Evolutionary conservation across 495 filamentous ascomycete species (phyloP), one percentile per base, ranked within the genome.

Genomic region (Xylaria telfairii): DNA sequence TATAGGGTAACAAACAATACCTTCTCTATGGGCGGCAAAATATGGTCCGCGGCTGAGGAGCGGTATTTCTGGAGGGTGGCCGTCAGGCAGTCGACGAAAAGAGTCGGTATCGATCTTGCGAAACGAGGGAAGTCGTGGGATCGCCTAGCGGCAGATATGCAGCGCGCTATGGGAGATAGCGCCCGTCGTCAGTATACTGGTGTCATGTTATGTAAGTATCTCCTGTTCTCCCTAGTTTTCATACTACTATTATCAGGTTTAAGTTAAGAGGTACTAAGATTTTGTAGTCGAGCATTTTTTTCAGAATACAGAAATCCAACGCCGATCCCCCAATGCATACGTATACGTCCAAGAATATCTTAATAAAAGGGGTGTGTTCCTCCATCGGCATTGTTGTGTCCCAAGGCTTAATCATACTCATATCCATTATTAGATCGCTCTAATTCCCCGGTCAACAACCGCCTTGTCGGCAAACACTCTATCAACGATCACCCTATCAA

Each of bases 271-370:
- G 30, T 51, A 80, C 67, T 6, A 44, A 28, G 37, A 42, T 15
- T 54, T 44, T n/a, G 21, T 47, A 85, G 83, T 81, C 47, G 83
- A 85, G 73, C 83, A 85, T 65, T 84, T 77, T 60, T 84, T 80
- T 68, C 80, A 82, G 71, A 85, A 84, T 39, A 70, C 76, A 1
- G 74, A 75, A 19, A 77, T 70, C 1, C 59, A 72, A 3, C 73
- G 76, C 9, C 67, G 70, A 42, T 84, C 83, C 0, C 79, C 81
- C 4, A 72, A 81, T 24, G 80, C 76, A 0, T 56, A 46, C 1
- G 4, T 21, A 4, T 78, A 73, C 34, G 76, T 80, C 19, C 53
- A 61, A 9, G 74, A 78, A 42, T 78, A 82, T n/a, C 62, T 77
- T n/a, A 34, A 10, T 3, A 79, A 72, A 51, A 49, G 71, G 17